phyloP scores from a whole-genome alignment of 2,329 filamentous ascomycete species.

The Teratosphaeria zuluensis region DNA sequence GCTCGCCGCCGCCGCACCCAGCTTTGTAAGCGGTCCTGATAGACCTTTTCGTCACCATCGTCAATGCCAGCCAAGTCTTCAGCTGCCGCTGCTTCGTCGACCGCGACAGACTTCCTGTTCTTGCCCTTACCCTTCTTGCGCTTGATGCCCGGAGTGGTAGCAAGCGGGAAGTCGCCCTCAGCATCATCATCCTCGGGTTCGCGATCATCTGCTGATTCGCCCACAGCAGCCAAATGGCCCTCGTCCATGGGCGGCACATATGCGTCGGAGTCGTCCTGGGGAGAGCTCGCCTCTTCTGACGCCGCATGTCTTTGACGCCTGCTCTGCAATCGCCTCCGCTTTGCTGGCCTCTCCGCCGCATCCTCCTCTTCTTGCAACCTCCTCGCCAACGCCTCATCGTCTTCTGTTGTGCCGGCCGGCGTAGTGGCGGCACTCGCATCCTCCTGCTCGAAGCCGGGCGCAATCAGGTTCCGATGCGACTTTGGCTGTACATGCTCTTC shows the following conservation, averaged over 20 bases:
- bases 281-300: constrained; percentile 12
- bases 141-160: constrained; percentile 29
- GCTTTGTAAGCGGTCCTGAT: constrained; percentile 61
- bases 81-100: constrained; percentile 20
- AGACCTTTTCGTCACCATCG: constrained; percentile 78
- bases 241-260: constrained; percentile 34
- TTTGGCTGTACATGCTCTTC: constrained; percentile 25
- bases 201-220: constrained; percentile 29
- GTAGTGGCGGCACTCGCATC: constrained; percentile 13
- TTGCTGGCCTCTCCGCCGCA: constrained; percentile 30
- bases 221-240: constrained; percentile 27
- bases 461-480: constrained; percentile 40
- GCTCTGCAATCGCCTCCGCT: constrained; percentile 29
- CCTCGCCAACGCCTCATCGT: constrained; percentile 23
- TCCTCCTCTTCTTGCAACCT: constrained; percentile 27
- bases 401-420: constrained; percentile 12
- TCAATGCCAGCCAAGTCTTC: constrained; percentile 61
- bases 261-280: constrained; percentile 31
- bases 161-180: constrained; percentile 24
- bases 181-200: constrained; percentile 31
- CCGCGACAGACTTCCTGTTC: constrained; percentile 12
- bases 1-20: constrained; percentile 61
- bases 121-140: constrained; percentile 24
- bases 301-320: constrained; percentile 13
- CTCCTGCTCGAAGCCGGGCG: constrained; percentile 36